Base-by-base conservation (phyloP, 176 grass and related monocot species). In the Eragrostis nindensis region DNA sequence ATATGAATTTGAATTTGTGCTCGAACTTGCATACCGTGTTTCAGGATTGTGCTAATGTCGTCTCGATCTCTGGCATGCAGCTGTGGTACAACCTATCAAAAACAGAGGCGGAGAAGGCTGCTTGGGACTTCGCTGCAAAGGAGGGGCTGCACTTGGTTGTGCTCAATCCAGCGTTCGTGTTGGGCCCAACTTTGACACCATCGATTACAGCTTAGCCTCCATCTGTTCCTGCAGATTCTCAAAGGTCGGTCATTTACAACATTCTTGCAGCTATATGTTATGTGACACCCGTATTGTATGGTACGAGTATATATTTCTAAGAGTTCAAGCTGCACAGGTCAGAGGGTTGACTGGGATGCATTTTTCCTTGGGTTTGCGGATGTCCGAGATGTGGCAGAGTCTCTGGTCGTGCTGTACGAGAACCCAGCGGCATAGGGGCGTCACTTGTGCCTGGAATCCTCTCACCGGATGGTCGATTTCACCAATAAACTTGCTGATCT, bases 41-140 rank as follows among this genome's bases (percentile, higher is more conserved):
- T 36, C 32, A 36, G 32, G 32, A 36, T 22, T 13, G 3, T 27
- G 25, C 22, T 27, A 11, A 12, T 27, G 12, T 61, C 27, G 4
- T 14, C 24, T 26, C n/a, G n/a, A n/a, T n/a, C 57, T 27, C 13
- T 11, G 3, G 2, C 24, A 1, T 68, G 55, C 73, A 91, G 89
- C 5, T 85, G 18, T 91, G 86, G 92, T 91, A 94, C 52, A 78
- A 62, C 66, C 24, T 94, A 8, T 94, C 92, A 0, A 94, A 94
- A 65, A 94, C 83, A 52, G 53, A 87, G 67, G 89, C 86, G 4
- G 92, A 91, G 86, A 89, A 82, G 45, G 89, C 80, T 18, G 89
- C 89, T 17, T 91, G 92, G 89, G 46, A 85, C 1, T 91, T 91
- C 18, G 89, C 84, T 27, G 67, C 6, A 36, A 64, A 68, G 15